Evolutionary conservation across 495 filamentous ascomycete species (phyloP).

Genomic region (Glutinoglossum americanum): DNA sequence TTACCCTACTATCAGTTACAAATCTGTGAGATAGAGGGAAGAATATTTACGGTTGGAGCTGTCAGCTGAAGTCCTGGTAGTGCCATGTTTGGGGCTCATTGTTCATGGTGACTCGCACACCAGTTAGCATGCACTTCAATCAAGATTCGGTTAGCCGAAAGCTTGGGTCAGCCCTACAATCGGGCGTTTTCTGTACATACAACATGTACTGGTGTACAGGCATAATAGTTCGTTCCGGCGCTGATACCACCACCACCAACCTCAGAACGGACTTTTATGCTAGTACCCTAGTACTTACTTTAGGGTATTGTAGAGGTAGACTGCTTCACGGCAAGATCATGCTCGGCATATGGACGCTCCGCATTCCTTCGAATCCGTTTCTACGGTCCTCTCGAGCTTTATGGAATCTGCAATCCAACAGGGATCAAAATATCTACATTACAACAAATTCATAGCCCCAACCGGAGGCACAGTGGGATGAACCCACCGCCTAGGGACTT

Average conservation of each 20-base stretch:
- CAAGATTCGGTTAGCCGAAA: not conserved
- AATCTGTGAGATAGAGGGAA: not conserved
- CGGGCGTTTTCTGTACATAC: no score
- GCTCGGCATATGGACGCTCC: not conserved
- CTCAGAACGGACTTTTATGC: no score
- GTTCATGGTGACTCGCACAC: not conserved
- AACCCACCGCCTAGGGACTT: not conserved
- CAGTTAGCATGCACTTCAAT: not conserved
- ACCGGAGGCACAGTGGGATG: not conserved
- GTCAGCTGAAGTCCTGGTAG: slow-evolving; percentile 3
- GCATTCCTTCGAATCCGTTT: not conserved
- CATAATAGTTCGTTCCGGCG: no score
- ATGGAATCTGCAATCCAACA: not conserved
- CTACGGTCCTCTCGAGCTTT: not conserved
- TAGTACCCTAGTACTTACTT: no score
- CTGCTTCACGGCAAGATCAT: no score
- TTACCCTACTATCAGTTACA: not conserved
- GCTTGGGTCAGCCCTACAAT: not conserved
- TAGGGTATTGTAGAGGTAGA: no score
- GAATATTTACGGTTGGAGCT: not conserved
- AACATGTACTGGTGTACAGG: no score
- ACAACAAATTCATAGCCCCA: not conserved
- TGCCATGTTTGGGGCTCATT: not conserved
- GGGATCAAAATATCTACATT: not conserved
- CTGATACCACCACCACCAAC: no score